These are phyloP conservation scores for Globisporangium rhizosaccharum DNA, from an alignment of 352 stramenopile genomes.

Conservation along the genomic window DNA sequence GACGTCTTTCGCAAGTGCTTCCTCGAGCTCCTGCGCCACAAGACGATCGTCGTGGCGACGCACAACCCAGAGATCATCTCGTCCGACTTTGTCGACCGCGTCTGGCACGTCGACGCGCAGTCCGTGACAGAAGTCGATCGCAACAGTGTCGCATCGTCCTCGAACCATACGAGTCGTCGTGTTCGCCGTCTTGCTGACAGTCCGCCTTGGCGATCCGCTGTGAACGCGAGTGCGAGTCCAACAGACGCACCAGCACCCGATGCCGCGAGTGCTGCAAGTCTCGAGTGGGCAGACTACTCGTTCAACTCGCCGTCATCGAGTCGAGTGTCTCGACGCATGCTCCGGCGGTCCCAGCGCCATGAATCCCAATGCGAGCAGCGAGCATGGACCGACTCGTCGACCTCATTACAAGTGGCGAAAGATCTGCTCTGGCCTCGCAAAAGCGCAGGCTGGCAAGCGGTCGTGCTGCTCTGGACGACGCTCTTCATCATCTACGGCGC, in stretches of 20 bases:
- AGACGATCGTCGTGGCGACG: conserved; percentile 45
- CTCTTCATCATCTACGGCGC: conserved; percentile 24
- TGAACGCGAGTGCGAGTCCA: neutral
- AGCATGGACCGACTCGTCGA: neutral
- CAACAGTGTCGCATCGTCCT: no score
- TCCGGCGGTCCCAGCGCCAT: no score
- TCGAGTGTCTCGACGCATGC: no score
- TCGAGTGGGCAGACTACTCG: no score
- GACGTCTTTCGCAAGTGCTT: conserved; percentile 50
- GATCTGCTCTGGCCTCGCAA: conserved; percentile 18
- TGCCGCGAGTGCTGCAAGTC: no score
- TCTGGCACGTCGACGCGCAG: conserved; percentile 13
- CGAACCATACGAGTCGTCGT: neutral
- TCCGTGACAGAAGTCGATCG: neutral
- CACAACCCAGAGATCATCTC: conserved; percentile 43
- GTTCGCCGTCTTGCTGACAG: conserved; percentile 24
- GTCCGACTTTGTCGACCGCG: conserved; percentile 31
- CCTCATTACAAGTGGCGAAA: conserved; percentile 5
- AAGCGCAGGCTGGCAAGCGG: conserved; percentile 8
- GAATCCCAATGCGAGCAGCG: no score
- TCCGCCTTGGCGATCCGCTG: conserved; percentile 21
- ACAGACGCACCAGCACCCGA: no score
- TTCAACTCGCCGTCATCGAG: no score
- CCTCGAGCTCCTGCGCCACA: conserved; percentile 32
- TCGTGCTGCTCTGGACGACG: conserved; percentile 2